A percentile compares a stretch with the other conserved stretches of the same genome.
These are phyloP conservation scores for Turnera subulata DNA, from an alignment of 345 rosid genomes.

Conservation along the genomic window DNA sequence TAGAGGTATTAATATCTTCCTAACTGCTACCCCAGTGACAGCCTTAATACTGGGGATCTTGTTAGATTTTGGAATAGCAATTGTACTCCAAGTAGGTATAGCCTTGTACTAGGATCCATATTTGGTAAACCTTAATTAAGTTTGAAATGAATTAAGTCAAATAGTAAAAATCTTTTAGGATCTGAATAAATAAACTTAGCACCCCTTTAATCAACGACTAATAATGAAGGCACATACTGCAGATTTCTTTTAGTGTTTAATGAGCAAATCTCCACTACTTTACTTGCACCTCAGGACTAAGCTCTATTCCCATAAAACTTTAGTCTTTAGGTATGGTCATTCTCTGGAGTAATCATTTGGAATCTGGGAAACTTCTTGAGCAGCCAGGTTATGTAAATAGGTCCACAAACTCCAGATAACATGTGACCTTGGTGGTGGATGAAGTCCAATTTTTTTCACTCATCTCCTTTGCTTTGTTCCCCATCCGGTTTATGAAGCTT, in stretches of 20 bases:
- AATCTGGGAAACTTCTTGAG: no score
- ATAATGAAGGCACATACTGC: no score
- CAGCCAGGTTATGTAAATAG: no score
- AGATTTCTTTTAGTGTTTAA: no score
- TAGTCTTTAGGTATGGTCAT: no score
- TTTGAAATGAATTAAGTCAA: background rate
- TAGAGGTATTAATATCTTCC: conserved; percentile 4
- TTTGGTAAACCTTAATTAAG: background rate
- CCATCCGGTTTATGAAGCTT: no score
- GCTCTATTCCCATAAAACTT: no score
- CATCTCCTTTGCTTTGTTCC: background rate
- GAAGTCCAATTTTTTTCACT: background rate
- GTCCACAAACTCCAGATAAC: background rate
- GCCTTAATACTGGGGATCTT: conserved; percentile 11
- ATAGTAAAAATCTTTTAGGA: background rate
- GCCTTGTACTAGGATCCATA: background rate
- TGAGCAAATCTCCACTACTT: no score
- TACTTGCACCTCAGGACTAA: no score
- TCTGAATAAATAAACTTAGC: background rate
- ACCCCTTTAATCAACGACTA: no score
- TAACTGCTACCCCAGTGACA: conserved; percentile 17
- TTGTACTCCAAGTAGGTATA: no score
- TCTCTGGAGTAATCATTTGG: no score
- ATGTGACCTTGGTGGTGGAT: background rate
- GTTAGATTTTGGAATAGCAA: background rate